These are phyloP conservation scores for Forsythia viridissima DNA, from an alignment of 257 asterid species.

Conservation along the genomic window DNA sequence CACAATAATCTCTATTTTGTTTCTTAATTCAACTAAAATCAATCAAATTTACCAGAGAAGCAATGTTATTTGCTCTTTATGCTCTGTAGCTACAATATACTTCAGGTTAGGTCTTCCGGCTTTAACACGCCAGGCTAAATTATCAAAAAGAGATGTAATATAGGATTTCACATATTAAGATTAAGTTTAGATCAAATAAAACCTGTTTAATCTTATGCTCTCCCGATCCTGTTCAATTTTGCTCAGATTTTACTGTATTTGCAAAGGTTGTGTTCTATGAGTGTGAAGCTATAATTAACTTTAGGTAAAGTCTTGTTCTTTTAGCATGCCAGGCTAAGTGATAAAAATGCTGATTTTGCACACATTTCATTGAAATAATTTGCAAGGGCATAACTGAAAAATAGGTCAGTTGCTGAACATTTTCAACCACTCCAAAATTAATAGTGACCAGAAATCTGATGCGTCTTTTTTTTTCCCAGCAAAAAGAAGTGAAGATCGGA, in stretches of 20 bases:
- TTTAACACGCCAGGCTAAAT: not conserved
- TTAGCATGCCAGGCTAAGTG: not conserved
- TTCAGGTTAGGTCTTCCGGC: not conserved
- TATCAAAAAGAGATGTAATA: not conserved
- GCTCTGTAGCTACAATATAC: not conserved
- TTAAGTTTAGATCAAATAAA: not conserved
- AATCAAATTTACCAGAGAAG: too few relatives aligned
- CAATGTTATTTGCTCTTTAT: not conserved
- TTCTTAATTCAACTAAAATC: not conserved
- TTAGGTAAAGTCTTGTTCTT: not conserved
- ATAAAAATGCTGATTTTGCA: not conserved
- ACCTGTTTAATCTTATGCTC: not conserved
- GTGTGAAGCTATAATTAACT: not conserved
- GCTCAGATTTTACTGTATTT: not conserved
- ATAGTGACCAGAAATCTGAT: not conserved
- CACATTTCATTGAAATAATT: not conserved
- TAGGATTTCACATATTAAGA: not conserved
- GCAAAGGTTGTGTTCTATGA: not conserved
- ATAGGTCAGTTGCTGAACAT: not conserved
- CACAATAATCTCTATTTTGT: not conserved
- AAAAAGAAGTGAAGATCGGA: slow-evolving; percentile 2
- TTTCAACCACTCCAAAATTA: not conserved
- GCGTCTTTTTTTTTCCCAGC: not conserved
- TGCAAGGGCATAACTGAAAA: not conserved
- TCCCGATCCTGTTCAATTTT: not conserved